phyloP scores from a whole-genome alignment of 805 yeast genomes.

The Metschnikowia koreensis region DNA sequence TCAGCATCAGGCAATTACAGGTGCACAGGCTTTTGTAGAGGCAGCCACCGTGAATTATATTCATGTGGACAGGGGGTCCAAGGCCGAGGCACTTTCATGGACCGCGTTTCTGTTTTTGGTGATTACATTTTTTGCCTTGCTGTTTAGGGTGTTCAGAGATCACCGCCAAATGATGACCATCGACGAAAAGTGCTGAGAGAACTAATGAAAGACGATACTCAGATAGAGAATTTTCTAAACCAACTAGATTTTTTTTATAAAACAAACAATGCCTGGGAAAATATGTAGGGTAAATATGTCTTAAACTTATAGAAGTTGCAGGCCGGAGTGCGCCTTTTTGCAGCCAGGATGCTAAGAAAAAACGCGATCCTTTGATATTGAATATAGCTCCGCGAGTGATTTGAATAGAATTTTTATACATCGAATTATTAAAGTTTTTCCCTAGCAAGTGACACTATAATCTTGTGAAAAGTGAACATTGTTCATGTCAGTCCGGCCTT shows the following conservation, averaged over 20 bases:
- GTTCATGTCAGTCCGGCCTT: no score
- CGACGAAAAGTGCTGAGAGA: slow-evolving; percentile 4
- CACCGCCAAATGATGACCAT: slow-evolving; percentile 4
- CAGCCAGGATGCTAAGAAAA: no score
- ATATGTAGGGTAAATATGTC: no score
- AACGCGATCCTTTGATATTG: not conserved
- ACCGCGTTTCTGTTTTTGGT: slow-evolving; percentile 50
- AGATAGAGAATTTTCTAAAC: not conserved
- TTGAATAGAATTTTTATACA: no score
- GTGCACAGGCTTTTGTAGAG: slow-evolving; percentile 44
- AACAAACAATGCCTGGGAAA: no score
- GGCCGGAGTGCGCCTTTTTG: no score
- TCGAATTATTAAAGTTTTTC: no score
- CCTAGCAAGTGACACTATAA: no score
- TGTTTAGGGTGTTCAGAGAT: slow-evolving; percentile 11
- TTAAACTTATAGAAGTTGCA: no score
- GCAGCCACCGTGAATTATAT: slow-evolving; percentile 52
- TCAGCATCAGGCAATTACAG: slow-evolving; percentile 53
- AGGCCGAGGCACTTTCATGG: slow-evolving; percentile 64
- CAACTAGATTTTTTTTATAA: not conserved
- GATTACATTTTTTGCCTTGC: slow-evolving; percentile 27
- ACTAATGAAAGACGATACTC: not conserved
- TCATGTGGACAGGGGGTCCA: slow-evolving; percentile 42
- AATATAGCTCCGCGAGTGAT: no score
- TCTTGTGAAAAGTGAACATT: no score